Conservation (phyloP, 345 rosid genomes). For the Salix koriyanagi region DNA sequence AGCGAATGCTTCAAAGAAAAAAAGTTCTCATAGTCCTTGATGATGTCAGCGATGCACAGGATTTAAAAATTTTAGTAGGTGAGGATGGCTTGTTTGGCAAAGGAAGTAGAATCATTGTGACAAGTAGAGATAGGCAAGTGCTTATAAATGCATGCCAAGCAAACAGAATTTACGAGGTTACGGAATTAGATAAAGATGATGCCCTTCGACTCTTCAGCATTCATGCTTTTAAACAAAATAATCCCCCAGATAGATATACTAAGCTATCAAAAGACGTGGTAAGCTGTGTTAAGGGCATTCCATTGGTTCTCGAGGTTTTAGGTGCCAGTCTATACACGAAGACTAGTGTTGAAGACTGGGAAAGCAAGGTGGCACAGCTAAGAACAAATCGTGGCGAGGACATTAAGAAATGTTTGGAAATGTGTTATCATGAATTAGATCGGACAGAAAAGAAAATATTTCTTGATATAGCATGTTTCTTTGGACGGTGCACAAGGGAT, state of each 20-base stretch:
- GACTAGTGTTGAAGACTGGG: background rate
- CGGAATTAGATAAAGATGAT: background rate
- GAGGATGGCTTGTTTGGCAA: background rate
- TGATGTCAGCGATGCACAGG: background rate
- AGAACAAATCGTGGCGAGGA: background rate
- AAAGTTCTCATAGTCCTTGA: constrained; percentile 1
- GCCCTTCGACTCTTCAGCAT: constrained; percentile 3
- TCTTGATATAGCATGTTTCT: constrained; percentile 18
- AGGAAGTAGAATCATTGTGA: background rate
- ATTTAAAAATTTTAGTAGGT: background rate
- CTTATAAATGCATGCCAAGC: background rate
- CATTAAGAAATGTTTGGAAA: background rate
- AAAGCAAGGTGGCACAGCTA: background rate
- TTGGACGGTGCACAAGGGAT: background rate
- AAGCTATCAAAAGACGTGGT: background rate
- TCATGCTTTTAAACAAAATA: constrained; percentile 1
- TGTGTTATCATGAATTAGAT: constrained; percentile 1
- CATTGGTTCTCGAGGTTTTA: constrained; percentile 2
- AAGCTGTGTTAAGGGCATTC: background rate
- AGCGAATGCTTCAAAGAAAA: background rate
- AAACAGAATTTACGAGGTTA: background rate
- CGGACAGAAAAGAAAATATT: background rate
- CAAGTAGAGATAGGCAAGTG: background rate
- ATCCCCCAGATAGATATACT: background rate
- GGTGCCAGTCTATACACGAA: background rate